Evolutionary conservation across 345 rosid genomes (phyloP).

Genomic region (Punica granatum): DNA sequence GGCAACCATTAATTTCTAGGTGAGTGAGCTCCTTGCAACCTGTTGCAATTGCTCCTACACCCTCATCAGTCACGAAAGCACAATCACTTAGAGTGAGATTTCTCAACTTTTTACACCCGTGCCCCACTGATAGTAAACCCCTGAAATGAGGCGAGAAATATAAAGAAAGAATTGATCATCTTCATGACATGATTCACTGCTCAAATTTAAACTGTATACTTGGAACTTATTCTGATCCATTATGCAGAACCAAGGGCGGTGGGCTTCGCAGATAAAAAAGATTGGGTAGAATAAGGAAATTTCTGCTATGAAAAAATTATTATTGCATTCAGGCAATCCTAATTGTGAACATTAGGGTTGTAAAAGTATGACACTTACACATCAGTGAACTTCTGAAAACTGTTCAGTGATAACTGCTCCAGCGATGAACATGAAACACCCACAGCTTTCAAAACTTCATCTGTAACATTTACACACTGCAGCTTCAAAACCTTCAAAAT

Average conservation of each 20-base stretch:
- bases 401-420: slow-evolving; percentile 66
- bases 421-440: slow-evolving; percentile 52
- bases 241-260: not conserved
- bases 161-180: not conserved
- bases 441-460: slow-evolving; percentile 57
- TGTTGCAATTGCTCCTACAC: slow-evolving; percentile 68
- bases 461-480: slow-evolving; percentile 68
- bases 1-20: slow-evolving; percentile 92
- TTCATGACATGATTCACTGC: no score
- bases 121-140: slow-evolving; percentile 68
- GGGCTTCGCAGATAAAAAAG: not conserved
- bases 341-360: slow-evolving; percentile 9
- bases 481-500: slow-evolving; percentile 63
- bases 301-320: not conserved
- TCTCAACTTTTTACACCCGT: slow-evolving; percentile 74
- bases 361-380: slow-evolving; percentile 36
- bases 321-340: not conserved
- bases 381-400: slow-evolving; percentile 78
- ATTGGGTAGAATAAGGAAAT: not conserved
- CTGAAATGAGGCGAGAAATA: slow-evolving; percentile 34
- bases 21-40: slow-evolving; percentile 74
- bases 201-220: not conserved
- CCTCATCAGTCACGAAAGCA: slow-evolving; percentile 64
- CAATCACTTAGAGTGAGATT: slow-evolving; percentile 74
- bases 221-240: not conserved